These are phyloP conservation scores for Eucalyptus microcorys DNA, from an alignment of 345 rosid genomes.

Conservation along the genomic window DNA sequence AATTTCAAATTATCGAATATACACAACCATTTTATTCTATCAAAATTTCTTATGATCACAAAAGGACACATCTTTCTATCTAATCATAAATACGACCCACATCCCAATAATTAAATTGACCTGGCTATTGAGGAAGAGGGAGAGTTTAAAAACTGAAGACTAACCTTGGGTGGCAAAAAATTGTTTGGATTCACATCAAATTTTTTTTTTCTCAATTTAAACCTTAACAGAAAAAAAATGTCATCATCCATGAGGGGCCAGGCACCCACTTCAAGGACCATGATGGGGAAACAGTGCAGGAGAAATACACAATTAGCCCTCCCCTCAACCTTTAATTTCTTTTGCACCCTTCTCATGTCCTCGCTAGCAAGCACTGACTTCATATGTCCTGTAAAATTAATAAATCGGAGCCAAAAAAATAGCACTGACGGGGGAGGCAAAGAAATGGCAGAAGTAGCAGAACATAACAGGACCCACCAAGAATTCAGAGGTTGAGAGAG, in stretches of 20 bases:
- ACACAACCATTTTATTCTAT: neutral
- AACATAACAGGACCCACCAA: neutral
- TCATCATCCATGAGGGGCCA: neutral
- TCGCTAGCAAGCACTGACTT: neutral
- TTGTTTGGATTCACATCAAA: neutral
- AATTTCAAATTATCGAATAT: neutral
- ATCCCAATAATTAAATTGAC: neutral
- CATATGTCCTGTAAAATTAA: neutral
- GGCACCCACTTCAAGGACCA: neutral
- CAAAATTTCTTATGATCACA: neutral
- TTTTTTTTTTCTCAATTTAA: neutral
- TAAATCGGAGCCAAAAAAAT: neutral
- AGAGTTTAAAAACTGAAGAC: neutral
- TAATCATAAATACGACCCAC: neutral
- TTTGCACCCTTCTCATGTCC: neutral
- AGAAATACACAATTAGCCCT: neutral
- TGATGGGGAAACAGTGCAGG: neutral
- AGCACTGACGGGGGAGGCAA: neutral
- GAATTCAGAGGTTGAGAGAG: neutral
- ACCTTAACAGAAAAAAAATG: neutral
- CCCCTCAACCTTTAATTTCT: neutral
- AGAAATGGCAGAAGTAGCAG: neutral
- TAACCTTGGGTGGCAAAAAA: neutral
- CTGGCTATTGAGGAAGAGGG: neutral
- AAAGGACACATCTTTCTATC: neutral